Evolutionary conservation across 2,329 filamentous ascomycete species (phyloP).

Genomic region (Aspergillus unguis): DNA sequence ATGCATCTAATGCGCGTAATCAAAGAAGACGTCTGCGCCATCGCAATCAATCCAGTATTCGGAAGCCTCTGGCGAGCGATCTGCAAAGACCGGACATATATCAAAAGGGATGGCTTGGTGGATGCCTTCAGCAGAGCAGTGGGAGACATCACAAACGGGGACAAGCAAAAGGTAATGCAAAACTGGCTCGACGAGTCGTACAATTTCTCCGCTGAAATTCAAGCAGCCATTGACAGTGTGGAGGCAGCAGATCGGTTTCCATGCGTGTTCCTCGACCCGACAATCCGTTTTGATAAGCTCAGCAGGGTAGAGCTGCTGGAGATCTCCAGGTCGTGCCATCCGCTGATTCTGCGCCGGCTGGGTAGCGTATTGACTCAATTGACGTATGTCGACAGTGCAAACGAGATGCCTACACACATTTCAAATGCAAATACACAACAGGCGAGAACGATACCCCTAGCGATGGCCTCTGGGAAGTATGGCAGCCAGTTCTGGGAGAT

Average conservation of each 20-base stretch:
- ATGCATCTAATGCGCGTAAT: slow-evolving; percentile 46
- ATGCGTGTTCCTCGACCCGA: slow-evolving; percentile 52
- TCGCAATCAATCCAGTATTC: slow-evolving; percentile 52
- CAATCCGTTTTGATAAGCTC: slow-evolving; percentile 25
- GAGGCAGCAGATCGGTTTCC: slow-evolving; percentile 43
- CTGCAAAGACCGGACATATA: slow-evolving; percentile 47
- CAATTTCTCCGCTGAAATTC: slow-evolving; percentile 47
- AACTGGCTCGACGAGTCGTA: slow-evolving; percentile 53
- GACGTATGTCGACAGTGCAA: slow-evolving; percentile 42
- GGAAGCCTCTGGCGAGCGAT: slow-evolving; percentile 50
- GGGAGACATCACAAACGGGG: slow-evolving; percentile 30
- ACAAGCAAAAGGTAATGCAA: slow-evolving; percentile 43
- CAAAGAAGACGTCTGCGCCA: slow-evolving; percentile 40
- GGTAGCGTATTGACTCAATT: slow-evolving; percentile 48
- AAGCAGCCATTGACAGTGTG: slow-evolving; percentile 37
- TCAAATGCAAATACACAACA: slow-evolving; percentile 21
- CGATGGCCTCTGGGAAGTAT: slow-evolving; percentile 37
- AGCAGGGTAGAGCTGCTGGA: slow-evolving; percentile 46
- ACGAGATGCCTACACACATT: slow-evolving; percentile 47
- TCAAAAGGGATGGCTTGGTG: slow-evolving; percentile 42
- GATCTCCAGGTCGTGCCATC: slow-evolving; percentile 52
- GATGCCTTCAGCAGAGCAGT: slow-evolving; percentile 43
- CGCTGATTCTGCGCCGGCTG: slow-evolving; percentile 47
- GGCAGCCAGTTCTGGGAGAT: slow-evolving; percentile 47
- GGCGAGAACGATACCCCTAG: slow-evolving; percentile 46